Conservation (phyloP, 768 basidiomycete species). For the Coprinellus micaceus region DNA sequence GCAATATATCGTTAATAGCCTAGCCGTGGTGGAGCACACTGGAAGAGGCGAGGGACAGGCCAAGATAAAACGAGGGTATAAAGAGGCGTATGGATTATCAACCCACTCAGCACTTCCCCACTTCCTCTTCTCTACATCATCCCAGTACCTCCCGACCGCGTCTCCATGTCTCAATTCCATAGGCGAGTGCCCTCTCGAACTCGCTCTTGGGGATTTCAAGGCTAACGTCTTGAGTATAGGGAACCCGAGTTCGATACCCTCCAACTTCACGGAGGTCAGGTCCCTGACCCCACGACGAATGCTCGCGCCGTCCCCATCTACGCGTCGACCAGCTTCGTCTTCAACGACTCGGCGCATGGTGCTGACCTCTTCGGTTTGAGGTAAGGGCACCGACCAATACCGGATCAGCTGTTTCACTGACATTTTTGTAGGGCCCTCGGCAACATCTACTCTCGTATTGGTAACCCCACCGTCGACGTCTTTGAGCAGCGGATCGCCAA, state of each 20-base stretch:
- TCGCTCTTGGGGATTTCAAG: background rate
- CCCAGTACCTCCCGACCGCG: no score
- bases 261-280: slow-evolving; percentile 75
- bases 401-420: no score
- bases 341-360: slow-evolving; percentile 64
- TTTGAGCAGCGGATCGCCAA: slow-evolving; percentile 79
- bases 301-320: slow-evolving; percentile 80
- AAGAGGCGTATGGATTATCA: no score
- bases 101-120: no score
- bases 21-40: no score
- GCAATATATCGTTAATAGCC: slow-evolving; percentile 1
- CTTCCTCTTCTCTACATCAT: no score
- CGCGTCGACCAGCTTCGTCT: slow-evolving; percentile 66
- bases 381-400: no score
- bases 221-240: slow-evolving; percentile 23
- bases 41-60: no score
- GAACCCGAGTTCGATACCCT: slow-evolving; percentile 76
- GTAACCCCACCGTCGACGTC: slow-evolving; percentile 67
- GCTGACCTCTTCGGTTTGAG: background rate
- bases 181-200: slow-evolving; percentile 21
- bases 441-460: slow-evolving; percentile 65
- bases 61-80: no score
- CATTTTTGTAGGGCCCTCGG: slow-evolving; percentile 63
- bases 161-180: slow-evolving; percentile 25
- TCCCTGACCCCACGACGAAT: slow-evolving; percentile 58